Conservation (phyloP, 2,329 filamentous ascomycete genomes). For the Rugonectria rugulosa region DNA sequence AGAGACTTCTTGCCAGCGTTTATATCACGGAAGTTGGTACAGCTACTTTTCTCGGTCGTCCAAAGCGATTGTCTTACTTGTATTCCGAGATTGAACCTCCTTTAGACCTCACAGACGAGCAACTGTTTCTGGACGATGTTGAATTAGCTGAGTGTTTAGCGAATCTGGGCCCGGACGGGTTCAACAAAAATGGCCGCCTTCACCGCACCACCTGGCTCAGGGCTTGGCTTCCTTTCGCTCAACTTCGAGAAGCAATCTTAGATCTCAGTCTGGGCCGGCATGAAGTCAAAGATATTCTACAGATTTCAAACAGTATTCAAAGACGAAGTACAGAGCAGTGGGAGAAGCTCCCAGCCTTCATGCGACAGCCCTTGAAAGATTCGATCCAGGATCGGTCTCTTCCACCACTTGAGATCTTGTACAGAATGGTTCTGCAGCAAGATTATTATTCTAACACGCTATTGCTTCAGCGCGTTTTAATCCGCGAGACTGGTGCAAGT, state of each 20-base stretch:
- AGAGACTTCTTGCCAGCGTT: background rate
- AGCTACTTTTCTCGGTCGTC: constrained; percentile 7
- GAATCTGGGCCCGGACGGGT: background rate
- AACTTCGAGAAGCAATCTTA: constrained; percentile 5
- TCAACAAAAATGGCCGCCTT: background rate
- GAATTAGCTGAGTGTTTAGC: background rate
- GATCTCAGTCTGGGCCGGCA: constrained; percentile 1
- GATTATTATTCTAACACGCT: constrained; percentile 2
- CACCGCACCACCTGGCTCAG: constrained; percentile 8
- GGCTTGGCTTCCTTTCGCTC: constrained; percentile 8
- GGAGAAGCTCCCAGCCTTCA: background rate
- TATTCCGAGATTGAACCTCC: constrained; percentile 4
- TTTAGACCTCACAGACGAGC: background rate
- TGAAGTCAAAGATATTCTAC: background rate
- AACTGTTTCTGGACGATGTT: background rate
- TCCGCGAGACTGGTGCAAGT: background rate
- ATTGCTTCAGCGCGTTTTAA: constrained; percentile 4
- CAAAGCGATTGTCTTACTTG: background rate
- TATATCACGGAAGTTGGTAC: constrained; percentile 5
- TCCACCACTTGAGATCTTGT: background rate
- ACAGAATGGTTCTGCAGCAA: constrained; percentile 5
- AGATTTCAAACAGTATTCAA: background rate
- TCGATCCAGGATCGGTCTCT: background rate
- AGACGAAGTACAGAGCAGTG: background rate
- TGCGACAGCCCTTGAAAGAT: background rate